Base-by-base conservation (phyloP, 2,329 filamentous ascomycete species). In the Geosmithia flava region DNA sequence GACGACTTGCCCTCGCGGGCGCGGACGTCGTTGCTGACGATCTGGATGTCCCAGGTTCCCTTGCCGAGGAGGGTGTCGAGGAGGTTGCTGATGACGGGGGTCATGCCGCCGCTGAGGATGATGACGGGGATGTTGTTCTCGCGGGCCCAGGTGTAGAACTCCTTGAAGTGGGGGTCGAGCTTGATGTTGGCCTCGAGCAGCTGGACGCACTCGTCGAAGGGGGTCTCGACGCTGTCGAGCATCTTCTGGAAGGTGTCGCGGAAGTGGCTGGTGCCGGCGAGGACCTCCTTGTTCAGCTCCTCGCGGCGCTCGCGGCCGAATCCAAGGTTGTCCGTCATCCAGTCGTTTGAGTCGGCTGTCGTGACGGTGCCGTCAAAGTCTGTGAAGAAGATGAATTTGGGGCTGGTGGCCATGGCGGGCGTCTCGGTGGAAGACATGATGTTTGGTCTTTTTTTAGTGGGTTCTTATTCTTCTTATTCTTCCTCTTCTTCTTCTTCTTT, bases 321-420 rank as follows among this genome's bases (percentile, higher is more conserved):
- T 53, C 93, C 93, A 52, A 96, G 76, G 67, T 87, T 93, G 71
- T 97, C 93, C 50, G 90, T 96, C 80, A 91, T 71, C 65, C 67
- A 78, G 66, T 80, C 78, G 62, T 82, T 83, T 62, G 72, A 77
- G 66, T 83, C 80, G 58, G 76, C 71, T 48, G 74, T 75, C 45
- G 91, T 96, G 63, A 96, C 91, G 48, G 90, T 97, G 59, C 93
- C 93, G 68, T 98, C 93, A 63, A 97, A 97, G 70, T 98, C 93
- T 56, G 90, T 95, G 74, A 97, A 97, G 78, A 98, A 96, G 72
- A 98, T 90, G 72, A 87, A 86, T 68, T 88, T 85, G 47, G 90
- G 90, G 63, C 85, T 81, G 50, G 73, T 80, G 58, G 71, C 71
- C 63, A 83, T 68, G 43, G 79, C 79, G 49, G 78, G 78, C 23